Conservation (phyloP, 805 yeast species). For the Metschnikowia arizonensis region DNA sequence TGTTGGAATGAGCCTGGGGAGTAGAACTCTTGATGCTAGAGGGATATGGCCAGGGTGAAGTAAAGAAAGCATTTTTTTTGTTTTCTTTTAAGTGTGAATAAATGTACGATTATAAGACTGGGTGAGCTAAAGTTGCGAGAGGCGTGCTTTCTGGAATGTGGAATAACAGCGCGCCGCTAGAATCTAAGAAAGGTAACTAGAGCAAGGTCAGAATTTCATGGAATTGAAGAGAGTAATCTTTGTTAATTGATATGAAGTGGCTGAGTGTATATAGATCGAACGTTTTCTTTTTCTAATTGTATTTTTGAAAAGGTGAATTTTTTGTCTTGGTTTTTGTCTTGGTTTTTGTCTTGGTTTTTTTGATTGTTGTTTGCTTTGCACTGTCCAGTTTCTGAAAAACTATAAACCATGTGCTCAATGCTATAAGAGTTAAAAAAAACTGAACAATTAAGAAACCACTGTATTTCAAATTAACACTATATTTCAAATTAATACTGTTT, state of each 20-base stretch:
- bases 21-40: constrained; percentile 8
- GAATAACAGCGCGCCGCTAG: neutral
- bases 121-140: neutral
- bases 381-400: neutral
- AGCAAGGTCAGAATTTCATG: neutral
- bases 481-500: too few relatives aligned
- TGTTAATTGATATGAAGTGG: neutral
- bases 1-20: constrained; percentile 2
- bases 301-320: neutral
- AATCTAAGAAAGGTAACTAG: neutral
- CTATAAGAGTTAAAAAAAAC: neutral
- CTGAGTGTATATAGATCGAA: neutral
- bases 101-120: neutral
- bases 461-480: too few relatives aligned
- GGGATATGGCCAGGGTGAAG: constrained; percentile 9
- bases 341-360: neutral
- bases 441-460: too few relatives aligned
- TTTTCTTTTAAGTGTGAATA: neutral
- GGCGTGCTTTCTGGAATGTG: constrained; percentile 2
- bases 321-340: neutral
- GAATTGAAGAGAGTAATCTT: neutral
- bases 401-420: neutral
- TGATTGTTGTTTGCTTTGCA: too few relatives aligned
- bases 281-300: neutral
- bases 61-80: constrained; percentile 9